Conservation (phyloP, 805 yeast species). For the Saturnispora kantuleensis region DNA sequence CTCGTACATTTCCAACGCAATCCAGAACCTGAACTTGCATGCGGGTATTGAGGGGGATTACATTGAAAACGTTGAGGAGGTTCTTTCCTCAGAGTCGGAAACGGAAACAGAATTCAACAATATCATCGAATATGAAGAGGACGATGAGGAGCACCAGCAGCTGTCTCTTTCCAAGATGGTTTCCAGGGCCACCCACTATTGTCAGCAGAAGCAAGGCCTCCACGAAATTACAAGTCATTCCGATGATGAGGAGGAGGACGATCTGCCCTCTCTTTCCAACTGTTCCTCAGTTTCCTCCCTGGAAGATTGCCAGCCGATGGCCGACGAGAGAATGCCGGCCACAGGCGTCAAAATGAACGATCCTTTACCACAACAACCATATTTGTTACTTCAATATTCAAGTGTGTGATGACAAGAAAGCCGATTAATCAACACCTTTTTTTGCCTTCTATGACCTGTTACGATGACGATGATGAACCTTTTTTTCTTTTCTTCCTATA, state of each 20-base stretch:
- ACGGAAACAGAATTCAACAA: background rate
- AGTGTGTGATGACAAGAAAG: too few species aligned
- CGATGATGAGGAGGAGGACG: constrained; percentile 4
- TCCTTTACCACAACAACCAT: background rate
- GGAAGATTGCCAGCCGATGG: constrained; percentile 2
- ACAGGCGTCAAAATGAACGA: too few species aligned
- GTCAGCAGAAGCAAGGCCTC: constrained; percentile 11
- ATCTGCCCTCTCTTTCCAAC: constrained; percentile 2
- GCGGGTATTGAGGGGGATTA: background rate
- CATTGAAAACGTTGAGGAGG: constrained; percentile 4
- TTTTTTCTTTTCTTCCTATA: too few species aligned
- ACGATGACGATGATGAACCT: too few species aligned
- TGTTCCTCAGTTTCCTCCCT: constrained; percentile 4
- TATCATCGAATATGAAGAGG: constrained; percentile 1
- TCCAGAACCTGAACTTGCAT: background rate
- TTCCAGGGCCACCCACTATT: background rate
- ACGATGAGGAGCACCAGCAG: constrained; percentile 4
- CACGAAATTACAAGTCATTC: constrained; percentile 21
- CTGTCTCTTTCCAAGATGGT: constrained; percentile 1
- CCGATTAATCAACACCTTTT: too few species aligned
- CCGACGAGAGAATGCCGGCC: too few species aligned
- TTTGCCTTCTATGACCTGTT: too few species aligned
- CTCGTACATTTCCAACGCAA: background rate
- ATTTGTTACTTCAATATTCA: too few species aligned
- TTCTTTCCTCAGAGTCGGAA: constrained; percentile 4